phyloP scores from a whole-genome alignment of 129 eudicot genomes.

The Chrysanthemum lavandulifolium region DNA sequence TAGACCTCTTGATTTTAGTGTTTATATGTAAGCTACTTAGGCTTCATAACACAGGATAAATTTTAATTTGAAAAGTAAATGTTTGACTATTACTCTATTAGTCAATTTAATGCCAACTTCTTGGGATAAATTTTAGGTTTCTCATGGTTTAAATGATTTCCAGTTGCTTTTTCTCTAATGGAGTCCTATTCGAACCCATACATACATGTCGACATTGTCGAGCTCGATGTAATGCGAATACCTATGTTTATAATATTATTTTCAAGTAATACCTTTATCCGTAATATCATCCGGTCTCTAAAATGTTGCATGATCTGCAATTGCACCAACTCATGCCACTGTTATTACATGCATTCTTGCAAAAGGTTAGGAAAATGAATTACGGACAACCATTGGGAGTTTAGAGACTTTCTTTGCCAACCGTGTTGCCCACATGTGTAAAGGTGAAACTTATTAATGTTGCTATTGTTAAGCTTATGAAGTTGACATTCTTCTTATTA shows the following conservation, averaged over 20 bases:
- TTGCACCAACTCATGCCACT: no score
- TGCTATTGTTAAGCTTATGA: neutral
- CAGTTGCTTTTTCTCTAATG: constrained; percentile 58
- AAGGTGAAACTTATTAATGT: constrained; percentile 35
- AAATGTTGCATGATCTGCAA: no score
- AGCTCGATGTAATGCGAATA: constrained; percentile 51
- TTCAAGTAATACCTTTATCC: neutral
- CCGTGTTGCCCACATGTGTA: constrained; percentile 60
- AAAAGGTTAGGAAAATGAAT: no score
- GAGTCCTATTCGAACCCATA: constrained; percentile 72
- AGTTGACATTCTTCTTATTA: neutral
- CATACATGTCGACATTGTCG: constrained; percentile 39
- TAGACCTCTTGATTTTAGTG: neutral
- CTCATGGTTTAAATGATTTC: constrained; percentile 60
- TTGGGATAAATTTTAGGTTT: constrained; percentile 35
- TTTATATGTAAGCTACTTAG: no score
- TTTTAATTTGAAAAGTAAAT: no score
- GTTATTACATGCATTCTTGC: no score
- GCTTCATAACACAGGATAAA: no score
- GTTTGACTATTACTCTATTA: no score
- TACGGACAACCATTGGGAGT: no score
- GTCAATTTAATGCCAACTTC: neutral
- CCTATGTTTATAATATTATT: neutral
- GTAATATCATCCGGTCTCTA: no score
- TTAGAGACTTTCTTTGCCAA: neutral